Conservation (phyloP, 768 basidiomycete species). For the Crucibulum laeve region DNA sequence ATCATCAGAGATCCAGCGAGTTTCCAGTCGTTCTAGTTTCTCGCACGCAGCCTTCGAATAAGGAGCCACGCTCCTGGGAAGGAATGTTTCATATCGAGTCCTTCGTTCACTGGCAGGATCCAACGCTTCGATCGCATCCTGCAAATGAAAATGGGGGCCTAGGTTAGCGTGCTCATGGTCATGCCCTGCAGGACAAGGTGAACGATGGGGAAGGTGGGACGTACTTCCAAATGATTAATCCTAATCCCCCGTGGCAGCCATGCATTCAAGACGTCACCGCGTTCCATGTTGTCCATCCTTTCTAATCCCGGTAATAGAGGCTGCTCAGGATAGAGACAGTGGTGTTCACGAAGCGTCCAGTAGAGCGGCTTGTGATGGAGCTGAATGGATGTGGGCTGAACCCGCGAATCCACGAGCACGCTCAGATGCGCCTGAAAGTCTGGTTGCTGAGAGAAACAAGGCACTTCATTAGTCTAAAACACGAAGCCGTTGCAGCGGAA, state of each 20-base stretch:
- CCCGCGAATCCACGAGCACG: slow-evolving; percentile 15
- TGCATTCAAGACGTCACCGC: slow-evolving; percentile 42
- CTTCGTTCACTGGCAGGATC: slow-evolving; percentile 33
- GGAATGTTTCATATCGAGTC: slow-evolving; percentile 42
- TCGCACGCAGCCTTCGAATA: slow-evolving; percentile 32
- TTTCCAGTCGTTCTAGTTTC: slow-evolving; percentile 20
- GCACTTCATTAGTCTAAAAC: not conserved
- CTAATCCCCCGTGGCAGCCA: slow-evolving; percentile 38
- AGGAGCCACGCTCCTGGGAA: slow-evolving; percentile 30
- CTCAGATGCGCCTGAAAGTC: slow-evolving; percentile 15
- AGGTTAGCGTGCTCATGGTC: not conserved
- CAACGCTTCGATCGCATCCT: slow-evolving; percentile 38
- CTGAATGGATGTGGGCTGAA: slow-evolving; percentile 13
- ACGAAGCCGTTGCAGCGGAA: not conserved
- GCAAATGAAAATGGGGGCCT: slow-evolving; percentile 1
- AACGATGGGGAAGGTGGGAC: no score
- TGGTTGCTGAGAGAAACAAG: slow-evolving; percentile 9
- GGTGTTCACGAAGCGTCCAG: slow-evolving; percentile 40
- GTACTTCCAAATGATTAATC: slow-evolving; percentile 27
- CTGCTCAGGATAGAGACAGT: slow-evolving; percentile 34
- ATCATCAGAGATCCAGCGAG: slow-evolving; percentile 23
- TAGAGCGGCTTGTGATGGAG: slow-evolving; percentile 33
- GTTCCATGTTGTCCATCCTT: slow-evolving; percentile 25
- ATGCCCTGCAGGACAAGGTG: not conserved
- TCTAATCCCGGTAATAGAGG: slow-evolving; percentile 30